Evolutionary conservation across 495 filamentous ascomycete species (phyloP).

Genomic region (Talaromyces borbonicus): DNA sequence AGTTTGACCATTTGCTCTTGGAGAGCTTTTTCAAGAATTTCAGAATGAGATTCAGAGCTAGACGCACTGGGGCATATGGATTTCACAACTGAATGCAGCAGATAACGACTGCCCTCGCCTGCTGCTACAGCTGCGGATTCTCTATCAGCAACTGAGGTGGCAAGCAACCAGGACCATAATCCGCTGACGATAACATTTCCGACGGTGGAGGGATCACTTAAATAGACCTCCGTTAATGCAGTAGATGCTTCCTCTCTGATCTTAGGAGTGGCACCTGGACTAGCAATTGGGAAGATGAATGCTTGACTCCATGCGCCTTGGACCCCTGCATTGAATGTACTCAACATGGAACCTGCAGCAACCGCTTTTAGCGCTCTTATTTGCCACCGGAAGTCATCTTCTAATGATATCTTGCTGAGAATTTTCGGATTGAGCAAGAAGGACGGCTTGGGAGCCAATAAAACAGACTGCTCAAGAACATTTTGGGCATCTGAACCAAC

Average conservation of each 20-base stretch:
- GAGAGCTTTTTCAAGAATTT: constrained; percentile 21
- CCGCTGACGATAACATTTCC: constrained; percentile 53
- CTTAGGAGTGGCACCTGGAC: constrained; percentile 41
- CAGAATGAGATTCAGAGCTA: constrained; percentile 25
- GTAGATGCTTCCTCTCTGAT: constrained; percentile 49
- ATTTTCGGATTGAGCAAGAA: constrained; percentile 76
- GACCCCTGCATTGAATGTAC: constrained; percentile 21
- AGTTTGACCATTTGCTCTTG: constrained; percentile 60
- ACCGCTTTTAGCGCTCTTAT: constrained; percentile 57
- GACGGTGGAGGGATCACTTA: constrained; percentile 40
- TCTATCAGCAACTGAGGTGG: constrained; percentile 56
- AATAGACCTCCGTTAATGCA: constrained; percentile 50
- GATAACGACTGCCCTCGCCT: constrained; percentile 46
- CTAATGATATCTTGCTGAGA: constrained; percentile 62
- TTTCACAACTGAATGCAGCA: constrained; percentile 54
- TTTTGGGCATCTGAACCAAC: constrained; percentile 30
- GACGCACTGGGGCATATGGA: constrained; percentile 53
- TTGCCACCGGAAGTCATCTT: constrained; percentile 70
- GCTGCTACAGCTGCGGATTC: constrained; percentile 63
- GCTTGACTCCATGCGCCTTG: constrained; percentile 66
- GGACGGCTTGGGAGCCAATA: constrained; percentile 61
- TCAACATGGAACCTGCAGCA: constrained; percentile 31
- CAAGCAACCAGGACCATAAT: constrained; percentile 74
- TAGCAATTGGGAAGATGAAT: constrained; percentile 68
- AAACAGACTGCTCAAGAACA: constrained; percentile 52